phyloP scores from a whole-genome alignment of 441 rosid species.

The Gossypium schwendimanii region DNA sequence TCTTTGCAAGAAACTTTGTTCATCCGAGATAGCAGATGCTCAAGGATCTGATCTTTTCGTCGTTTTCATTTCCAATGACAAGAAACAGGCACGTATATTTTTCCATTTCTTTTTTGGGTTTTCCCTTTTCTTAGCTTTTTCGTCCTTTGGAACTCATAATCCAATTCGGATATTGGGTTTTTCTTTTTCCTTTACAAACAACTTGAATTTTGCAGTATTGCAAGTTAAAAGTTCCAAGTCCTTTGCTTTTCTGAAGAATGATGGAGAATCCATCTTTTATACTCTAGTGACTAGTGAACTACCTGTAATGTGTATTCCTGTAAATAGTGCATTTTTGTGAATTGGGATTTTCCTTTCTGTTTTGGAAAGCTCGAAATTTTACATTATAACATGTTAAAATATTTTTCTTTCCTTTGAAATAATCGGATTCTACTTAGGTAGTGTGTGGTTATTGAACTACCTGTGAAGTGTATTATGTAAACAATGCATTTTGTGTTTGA shows the following conservation, averaged over 20 bases:
- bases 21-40: constrained; percentile 41
- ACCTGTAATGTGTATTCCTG: background rate
- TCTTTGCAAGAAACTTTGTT: constrained; percentile 59
- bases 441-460: background rate
- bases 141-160: background rate
- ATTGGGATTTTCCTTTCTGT: background rate
- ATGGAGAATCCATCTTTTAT: background rate
- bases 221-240: background rate
- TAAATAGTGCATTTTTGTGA: background rate
- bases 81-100: constrained; percentile 60
- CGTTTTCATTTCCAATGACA: constrained; percentile 70
- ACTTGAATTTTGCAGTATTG: background rate
- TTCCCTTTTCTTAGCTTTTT: background rate
- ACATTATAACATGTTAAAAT: background rate
- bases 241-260: background rate
- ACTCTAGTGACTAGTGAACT: background rate
- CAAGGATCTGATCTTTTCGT: constrained; percentile 64
- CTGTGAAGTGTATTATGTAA: background rate
- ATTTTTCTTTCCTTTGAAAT: background rate
- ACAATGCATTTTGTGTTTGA: background rate
- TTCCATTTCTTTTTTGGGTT: background rate
- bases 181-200: background rate
- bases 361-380: background rate
- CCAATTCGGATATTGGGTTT: background rate
- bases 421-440: background rate